Evolutionary conservation across 345 rosid genomes (phyloP), one percentile per base, ranked within the genome.

Genomic region (Eucalyptus urophylla): DNA sequence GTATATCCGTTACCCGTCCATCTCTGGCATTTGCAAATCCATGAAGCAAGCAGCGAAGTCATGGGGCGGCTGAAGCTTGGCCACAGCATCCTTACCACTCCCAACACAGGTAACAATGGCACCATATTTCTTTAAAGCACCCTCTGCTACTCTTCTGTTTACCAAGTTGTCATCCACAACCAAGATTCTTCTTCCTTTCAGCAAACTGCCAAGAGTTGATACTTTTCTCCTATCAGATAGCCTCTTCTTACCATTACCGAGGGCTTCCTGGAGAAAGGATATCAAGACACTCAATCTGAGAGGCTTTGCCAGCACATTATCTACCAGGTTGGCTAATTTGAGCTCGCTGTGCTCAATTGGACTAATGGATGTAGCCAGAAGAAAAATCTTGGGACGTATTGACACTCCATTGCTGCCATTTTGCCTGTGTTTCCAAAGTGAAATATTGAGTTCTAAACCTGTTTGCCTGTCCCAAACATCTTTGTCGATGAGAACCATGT

Each of bases 21-120:
- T 95, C 93, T 95, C 99, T 47, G 99, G 99, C 99, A 97, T 97
- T 89, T 97, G 97, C 92, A 95, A 94, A 91, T 97, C 99, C 99
- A 97, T 97, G 93, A 97, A 96, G 93, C 99, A 97, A 81, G 98
- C 98, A 88, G 96, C 95, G 37, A 97, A 97, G 49, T 90, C 88
- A 90, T 97, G 99, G 72, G 99, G 98, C 24, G 96, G 99, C 86
- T 91, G 92, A 86, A 97, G 99, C 94, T 90, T 92, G 88, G 88
- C 90, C 47, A 97, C 49, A 44, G 99, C 97, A 91, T 93, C 93
- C 86, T 89, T 95, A 89, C 99, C 99, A 86, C 97, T 94, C 58
- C 93, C 97, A 87, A 97, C 98, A 24, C 98, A 97, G 54, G 98
- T 94, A 86, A 97, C 97, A 87, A 92, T 92, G 50, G 98, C 99